phyloP scores from a whole-genome alignment of 805 yeast genomes.

The Myxozyma nipponensis region DNA sequence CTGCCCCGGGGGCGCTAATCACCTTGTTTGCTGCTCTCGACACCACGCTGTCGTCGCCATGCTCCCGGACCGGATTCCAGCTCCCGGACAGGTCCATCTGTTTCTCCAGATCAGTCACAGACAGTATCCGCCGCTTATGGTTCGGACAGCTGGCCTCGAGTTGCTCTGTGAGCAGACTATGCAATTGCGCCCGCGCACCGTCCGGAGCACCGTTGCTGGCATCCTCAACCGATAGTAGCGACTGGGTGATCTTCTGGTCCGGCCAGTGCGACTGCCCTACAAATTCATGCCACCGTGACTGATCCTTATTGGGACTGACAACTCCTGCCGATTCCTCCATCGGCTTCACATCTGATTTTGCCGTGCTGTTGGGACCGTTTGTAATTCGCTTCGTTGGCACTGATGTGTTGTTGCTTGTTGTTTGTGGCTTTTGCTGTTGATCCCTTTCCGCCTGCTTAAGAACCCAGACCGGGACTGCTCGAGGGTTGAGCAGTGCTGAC shows the following conservation, averaged over 20 bases:
- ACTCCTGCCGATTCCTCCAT: not conserved
- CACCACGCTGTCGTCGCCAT: slow-evolving; percentile 3
- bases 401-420: no score
- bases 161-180: not conserved
- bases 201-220: not conserved
- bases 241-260: not conserved
- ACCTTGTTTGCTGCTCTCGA: not conserved
- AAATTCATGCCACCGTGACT: not conserved
- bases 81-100: slow-evolving; percentile 25
- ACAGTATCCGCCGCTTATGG: slow-evolving; percentile 13
- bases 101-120: slow-evolving; percentile 19
- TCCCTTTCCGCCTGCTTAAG: not conserved
- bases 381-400: no score
- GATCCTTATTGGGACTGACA: not conserved
- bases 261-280: not conserved
- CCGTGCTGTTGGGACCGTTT: no score
- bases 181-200: not conserved
- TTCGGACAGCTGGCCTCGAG: not conserved
- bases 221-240: not conserved
- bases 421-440: no score
- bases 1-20: slow-evolving; percentile 8
- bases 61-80: slow-evolving; percentile 22
- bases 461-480: slow-evolving; percentile 22
- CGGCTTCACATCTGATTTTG: no score
- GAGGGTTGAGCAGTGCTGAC: slow-evolving; percentile 4